Evolutionary conservation across 371 early-diverging fungal genomes (phyloP), one percentile per base, ranked within the genome.

Genomic region (Smittium mucronatum): DNA sequence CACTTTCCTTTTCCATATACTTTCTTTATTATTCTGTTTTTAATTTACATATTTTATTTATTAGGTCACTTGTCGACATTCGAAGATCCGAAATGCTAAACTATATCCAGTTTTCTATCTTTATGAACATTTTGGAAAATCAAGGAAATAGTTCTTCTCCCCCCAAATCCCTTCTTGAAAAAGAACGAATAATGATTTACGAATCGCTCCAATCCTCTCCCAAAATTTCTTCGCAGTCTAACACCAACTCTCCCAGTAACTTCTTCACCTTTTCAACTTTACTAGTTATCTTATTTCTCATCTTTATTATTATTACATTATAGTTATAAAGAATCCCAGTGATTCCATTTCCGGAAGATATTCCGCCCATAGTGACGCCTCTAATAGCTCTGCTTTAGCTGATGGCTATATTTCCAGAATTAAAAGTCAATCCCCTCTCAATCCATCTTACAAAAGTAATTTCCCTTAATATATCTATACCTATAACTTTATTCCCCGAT

Each of bases 381-480:
- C 34, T n/a, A 36, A 65, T 2, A 65, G 65, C 36, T 32, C 65
- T 2, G 34, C n/a, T 65, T 11, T 65, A 2, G 65, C 65, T n/a
- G 65, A 65, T 65, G n/a, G 25, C 36, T 65, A 65, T 33, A 21
- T 65, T n/a, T 31, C 65, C 15, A n/a, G 65, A n/a, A 33, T 65
- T 11, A 65, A 65, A 34, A 34, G 34, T n/a, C 5, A 61, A 5
- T 61, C 63, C n/a, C 32, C 63, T 47, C 21, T 47, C 5, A 47
- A 47, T 21, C 21, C 47, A 5, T 47, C 47, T 11, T 21, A 47
- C 5, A 47, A 47, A 47, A 21, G 47, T 47, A 47, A 5, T 21
- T 47, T 47, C 5, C 21, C 21, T 21, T 11, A 47, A 47, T 47
- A 11, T 47, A 11, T 47, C 47, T 11, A 47, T 11, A 47, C 5